Base-by-base conservation (phyloP, 257 asterid species). In the Solanum pimpinellifolium region DNA sequence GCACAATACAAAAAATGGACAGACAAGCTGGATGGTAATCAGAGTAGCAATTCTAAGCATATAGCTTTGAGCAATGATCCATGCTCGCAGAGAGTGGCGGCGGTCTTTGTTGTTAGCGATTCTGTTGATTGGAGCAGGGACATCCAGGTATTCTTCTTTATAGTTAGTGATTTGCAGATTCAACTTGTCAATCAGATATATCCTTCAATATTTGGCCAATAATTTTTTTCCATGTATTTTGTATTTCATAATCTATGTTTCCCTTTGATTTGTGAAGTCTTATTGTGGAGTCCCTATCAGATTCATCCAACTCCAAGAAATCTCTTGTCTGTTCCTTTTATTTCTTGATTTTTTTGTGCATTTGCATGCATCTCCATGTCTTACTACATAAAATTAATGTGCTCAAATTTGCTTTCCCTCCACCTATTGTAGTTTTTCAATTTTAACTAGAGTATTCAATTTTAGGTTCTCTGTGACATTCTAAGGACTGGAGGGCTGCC, bases 51-150 rank as follows among this genome's bases (percentile, higher is more conserved):
- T 88, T 83, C 89, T 52, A 85, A 88, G 68, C 88, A 89, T 86
- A 86, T 6, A 69, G 85, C 89, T 83, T 21, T 78, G 76, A 92
- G 86, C 87, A 66, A 83, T 46, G 93, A 92, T 92, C 94, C 91
- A 31, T 89, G 88, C 89, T 93, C 95, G 31, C 92, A 95, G 92
- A 90, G 92, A 84, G 98, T 95, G 87, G 89, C 90, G 73, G 99
- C 99, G 85, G 98, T 93, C 87, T 97, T 97, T 86, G 72, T 97
- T 89, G 98, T 94, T 91, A 97, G 99, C 37, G 99, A 97, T 90
- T 93, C 99, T 44, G 92, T 97, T 88, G 99, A 97, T 92, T 97
- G 99, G 99, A 93, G 98, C 93, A 92, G 98, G 92, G 99, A 95
- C 84, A 93, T 95, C 88, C 99, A 97, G 99, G 99, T 94, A 74